These are phyloP conservation scores for Alternaria dauci DNA, from an alignment of 2,329 filamentous ascomycete genomes.

Conservation along the genomic window DNA sequence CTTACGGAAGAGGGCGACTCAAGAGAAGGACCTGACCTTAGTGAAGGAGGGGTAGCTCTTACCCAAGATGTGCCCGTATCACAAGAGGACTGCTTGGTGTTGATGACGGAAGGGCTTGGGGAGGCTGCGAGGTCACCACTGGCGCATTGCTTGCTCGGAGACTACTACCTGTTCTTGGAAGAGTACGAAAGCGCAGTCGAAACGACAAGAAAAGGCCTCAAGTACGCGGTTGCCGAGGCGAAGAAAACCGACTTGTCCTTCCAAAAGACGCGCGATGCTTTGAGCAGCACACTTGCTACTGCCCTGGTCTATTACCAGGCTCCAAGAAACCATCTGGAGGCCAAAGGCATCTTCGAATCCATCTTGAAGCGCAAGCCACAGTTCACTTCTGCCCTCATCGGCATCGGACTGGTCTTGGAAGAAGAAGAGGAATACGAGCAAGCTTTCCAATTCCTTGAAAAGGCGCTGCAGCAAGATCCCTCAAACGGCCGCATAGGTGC, in stretches of 20 bases:
- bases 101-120: slow-evolving; percentile 72
- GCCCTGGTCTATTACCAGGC: slow-evolving; percentile 89
- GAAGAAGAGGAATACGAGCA: slow-evolving; percentile 88
- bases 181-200: slow-evolving; percentile 86
- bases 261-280: slow-evolving; percentile 67
- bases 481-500: slow-evolving; percentile 80
- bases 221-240: slow-evolving; percentile 67
- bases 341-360: slow-evolving; percentile 82
- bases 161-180: slow-evolving; percentile 84
- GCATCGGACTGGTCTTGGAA: slow-evolving; percentile 89
- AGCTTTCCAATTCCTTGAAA: slow-evolving; percentile 80
- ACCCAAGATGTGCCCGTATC: slow-evolving; percentile 65
- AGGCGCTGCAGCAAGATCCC: slow-evolving; percentile 76
- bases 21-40: slow-evolving; percentile 56
- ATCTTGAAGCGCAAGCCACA: slow-evolving; percentile 78
- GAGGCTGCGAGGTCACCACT: slow-evolving; percentile 72
- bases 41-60: slow-evolving; percentile 49
- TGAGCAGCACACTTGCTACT: slow-evolving; percentile 83
- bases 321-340: slow-evolving; percentile 87
- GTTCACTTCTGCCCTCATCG: slow-evolving; percentile 83
- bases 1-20: slow-evolving; percentile 49
- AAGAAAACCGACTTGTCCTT: slow-evolving; percentile 74
- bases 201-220: slow-evolving; percentile 76
- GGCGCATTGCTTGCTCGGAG: slow-evolving; percentile 81
- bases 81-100: slow-evolving; percentile 78